A percentile compares a stretch with the other conserved stretches of the same genome.
phyloP scores from a whole-genome alignment of 768 basidiomycete genomes.

The Boletus speciosus region DNA sequence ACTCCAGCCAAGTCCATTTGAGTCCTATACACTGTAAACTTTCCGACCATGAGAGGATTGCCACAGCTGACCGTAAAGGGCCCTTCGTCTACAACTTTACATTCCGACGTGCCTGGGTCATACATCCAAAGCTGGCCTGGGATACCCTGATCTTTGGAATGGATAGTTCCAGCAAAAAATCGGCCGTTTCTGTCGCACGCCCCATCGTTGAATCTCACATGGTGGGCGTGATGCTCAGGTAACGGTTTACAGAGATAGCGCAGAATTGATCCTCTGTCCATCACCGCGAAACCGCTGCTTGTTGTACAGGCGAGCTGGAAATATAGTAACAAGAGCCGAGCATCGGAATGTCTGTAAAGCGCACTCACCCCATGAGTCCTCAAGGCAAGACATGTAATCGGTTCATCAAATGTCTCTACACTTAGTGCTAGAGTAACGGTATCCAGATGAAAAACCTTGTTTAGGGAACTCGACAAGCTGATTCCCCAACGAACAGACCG shows the following conservation, averaged over 20 bases:
- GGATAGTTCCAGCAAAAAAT: conserved; percentile 65
- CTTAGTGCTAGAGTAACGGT: conserved; percentile 37
- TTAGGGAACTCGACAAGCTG: not conserved
- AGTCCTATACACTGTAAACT: conserved; percentile 9
- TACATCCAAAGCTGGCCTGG: conserved; percentile 58
- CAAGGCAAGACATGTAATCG: conserved; percentile 57
- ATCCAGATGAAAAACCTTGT: conserved; percentile 36
- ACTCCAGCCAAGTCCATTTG: conserved; percentile 23
- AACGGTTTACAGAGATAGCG: conserved; percentile 53
- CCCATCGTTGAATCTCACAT: conserved; percentile 68
- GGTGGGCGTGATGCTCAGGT: conserved; percentile 35
- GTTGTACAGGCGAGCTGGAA: conserved; percentile 20
- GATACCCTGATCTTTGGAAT: conserved; percentile 44
- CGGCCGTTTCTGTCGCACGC: conserved; percentile 62
- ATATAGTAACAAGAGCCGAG: not conserved
- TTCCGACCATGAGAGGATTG: conserved; percentile 1
- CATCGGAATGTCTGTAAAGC: not conserved
- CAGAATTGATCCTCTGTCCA: conserved; percentile 33
- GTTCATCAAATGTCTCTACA: conserved; percentile 49
- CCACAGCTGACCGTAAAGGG: conserved; percentile 55
- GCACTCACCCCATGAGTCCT: conserved; percentile 36
- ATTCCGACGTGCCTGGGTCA: conserved; percentile 47
- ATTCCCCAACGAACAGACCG: not conserved
- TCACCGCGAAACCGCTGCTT: conserved; percentile 20
- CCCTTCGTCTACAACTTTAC: conserved; percentile 54